Evolutionary conservation across 345 rosid genomes (phyloP), one percentile per base, ranked within the genome.

Genomic region (Melaleuca alternifolia): DNA sequence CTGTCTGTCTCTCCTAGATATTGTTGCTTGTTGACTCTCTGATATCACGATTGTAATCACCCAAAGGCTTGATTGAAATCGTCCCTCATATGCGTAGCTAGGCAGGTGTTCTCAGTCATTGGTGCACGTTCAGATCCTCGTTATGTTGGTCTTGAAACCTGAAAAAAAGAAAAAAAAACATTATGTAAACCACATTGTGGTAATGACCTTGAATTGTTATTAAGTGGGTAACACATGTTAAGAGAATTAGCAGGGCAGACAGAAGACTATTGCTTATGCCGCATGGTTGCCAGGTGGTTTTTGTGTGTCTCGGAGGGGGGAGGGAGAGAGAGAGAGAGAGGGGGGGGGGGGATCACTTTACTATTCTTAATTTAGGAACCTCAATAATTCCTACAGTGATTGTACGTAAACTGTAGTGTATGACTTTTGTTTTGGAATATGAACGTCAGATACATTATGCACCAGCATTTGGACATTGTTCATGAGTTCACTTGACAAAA

Each of bases 101-200:
- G 88, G 87, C 81, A 71, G 81, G 81, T 71, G 48, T 37, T 71
- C 81, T 21, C 48, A 71, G 48, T 18, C 87, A 87, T 85, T 86
- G 85, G 57, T 88, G 88, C 83, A 83, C 28, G 51, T 84, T 85
- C 86, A 54, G 79, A 76, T 86, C 92, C 91, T 90, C 86, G 88
- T 92, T 91, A 95, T 89, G 94, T 90, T 87, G 91, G 88, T 92
- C 95, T 95, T 84, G 96, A 92, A 93, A 96, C 96, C 99, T 95
- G 96, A 62, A 90, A 88, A 18, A 51, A 87, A 83, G 84, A 83
- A 57, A 77, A 61, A 28, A n/a, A 62, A 46, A 62, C 12, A 44
- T 50, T 24, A 23, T 54, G 75, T 84, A 37, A 54, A 23, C 15
- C 53, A 21, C 28, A 37, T 26, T 71, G 48, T 33, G 81, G 81